Evolutionary conservation across 2,329 filamentous ascomycete species (phyloP).

Genomic region (Colletotrichum higginsianum): DNA sequence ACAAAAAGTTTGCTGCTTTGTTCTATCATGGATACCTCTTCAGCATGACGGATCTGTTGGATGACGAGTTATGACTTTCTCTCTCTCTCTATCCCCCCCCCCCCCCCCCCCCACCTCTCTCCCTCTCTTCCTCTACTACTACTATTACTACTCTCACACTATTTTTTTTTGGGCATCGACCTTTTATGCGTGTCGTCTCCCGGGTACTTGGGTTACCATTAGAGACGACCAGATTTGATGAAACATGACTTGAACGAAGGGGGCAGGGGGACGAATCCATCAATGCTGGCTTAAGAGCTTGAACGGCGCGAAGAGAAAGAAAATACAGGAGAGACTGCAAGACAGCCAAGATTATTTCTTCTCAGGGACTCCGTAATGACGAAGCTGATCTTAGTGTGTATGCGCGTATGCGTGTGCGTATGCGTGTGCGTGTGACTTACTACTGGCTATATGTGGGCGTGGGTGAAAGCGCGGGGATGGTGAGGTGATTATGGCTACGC

Average conservation of each 20-base stretch:
- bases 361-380: background rate
- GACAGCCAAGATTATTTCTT: background rate
- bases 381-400: constrained; percentile 1
- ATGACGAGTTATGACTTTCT: constrained; percentile 41
- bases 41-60: constrained; percentile 43
- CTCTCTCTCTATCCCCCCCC: background rate
- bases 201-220: constrained; percentile 18
- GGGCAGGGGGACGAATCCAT: background rate
- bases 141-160: constrained; percentile 1
- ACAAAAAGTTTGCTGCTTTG: constrained; percentile 42
- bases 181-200: constrained; percentile 19
- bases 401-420: background rate
- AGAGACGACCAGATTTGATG: constrained; percentile 23
- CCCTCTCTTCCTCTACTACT: background rate
- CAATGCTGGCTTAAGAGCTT: background rate
- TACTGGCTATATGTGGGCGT: background rate
- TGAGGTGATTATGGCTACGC: background rate
- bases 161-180: constrained; percentile 9
- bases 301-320: background rate
- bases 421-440: background rate
- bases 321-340: constrained; percentile 11
- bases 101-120: background rate
- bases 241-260: constrained; percentile 20
- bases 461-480: background rate
- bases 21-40: constrained; percentile 44